Percentiles rank a stretch among this genome's conserved stretches.
These are phyloP conservation scores for Osmanthus fragrans DNA, from an alignment of 257 asterid species.

Conservation along the genomic window DNA sequence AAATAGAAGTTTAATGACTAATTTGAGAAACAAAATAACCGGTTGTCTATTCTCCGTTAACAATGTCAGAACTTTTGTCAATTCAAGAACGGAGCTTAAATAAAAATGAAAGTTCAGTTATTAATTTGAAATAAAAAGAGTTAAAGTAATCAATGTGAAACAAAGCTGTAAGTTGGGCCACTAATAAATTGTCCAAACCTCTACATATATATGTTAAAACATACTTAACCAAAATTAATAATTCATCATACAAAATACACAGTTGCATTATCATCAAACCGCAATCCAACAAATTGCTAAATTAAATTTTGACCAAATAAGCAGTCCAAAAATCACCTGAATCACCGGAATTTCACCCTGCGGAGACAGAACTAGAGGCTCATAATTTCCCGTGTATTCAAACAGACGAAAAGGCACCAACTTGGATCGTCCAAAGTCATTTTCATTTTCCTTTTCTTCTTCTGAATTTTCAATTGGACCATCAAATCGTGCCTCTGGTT, in stretches of 20 bases:
- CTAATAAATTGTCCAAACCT: not conserved
- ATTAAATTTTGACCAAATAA: constrained; percentile 12
- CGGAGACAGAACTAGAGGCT: constrained; percentile 68
- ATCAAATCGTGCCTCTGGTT: constrained; percentile 35
- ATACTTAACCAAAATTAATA: not conserved
- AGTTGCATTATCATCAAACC: not conserved
- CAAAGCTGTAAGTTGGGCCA: not conserved
- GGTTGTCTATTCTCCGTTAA: not conserved
- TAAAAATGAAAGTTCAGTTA: not conserved
- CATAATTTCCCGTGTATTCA: constrained; percentile 65
- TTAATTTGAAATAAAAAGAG: not conserved
- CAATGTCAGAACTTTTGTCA: not conserved
- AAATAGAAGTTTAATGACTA: not conserved
- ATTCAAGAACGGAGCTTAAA: not conserved
- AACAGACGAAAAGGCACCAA: constrained; percentile 45
- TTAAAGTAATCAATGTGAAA: not conserved
- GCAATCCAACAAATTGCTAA: not conserved
- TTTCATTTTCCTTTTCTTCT: constrained; percentile 24
- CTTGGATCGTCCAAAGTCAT: constrained; percentile 33
- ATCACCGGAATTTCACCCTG: constrained; percentile 54
- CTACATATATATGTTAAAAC: not conserved
- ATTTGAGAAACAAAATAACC: not conserved
- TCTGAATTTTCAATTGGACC: constrained; percentile 21
- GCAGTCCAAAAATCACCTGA: constrained; percentile 50
- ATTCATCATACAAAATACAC: not conserved